phyloP scores from a whole-genome alignment of 108 stramenopile genomes.

The Nitzschia sp. region DNA sequence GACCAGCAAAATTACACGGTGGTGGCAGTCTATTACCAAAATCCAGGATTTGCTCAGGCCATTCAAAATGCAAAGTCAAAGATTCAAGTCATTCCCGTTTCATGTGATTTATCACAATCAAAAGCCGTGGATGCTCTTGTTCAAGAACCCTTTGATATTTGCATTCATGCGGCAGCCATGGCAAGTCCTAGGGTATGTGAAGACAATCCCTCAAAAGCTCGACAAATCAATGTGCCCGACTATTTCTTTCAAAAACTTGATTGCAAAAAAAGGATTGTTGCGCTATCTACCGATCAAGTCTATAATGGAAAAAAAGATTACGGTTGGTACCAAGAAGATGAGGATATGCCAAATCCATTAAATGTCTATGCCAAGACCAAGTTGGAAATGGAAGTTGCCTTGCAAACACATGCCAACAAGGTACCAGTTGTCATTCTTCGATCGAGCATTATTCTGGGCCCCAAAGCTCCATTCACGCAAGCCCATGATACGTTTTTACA shows the following conservation, averaged over 20 bases:
- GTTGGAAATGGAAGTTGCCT: constrained; percentile 55
- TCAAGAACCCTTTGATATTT: constrained; percentile 43
- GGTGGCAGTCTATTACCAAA: background rate
- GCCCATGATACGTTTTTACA: constrained; percentile 77
- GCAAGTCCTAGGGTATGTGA: constrained; percentile 61
- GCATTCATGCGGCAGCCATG: constrained; percentile 74
- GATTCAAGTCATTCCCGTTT: background rate
- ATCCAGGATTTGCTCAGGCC: background rate
- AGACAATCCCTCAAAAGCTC: constrained; percentile 49
- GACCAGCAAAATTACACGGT: background rate
- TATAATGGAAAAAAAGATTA: constrained; percentile 57
- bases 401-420: constrained; percentile 15
- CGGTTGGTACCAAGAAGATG: constrained; percentile 41
- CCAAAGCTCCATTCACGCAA: constrained; percentile 42
- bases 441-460: constrained; percentile 76
- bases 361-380: constrained; percentile 79
- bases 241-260: constrained; percentile 40
- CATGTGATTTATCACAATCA: constrained; percentile 37
- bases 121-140: constrained; percentile 2
- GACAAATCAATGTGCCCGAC: constrained; percentile 54
- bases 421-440: constrained; percentile 44
- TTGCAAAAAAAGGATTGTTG: constrained; percentile 34
- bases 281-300: constrained; percentile 86
- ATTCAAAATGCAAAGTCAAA: constrained; percentile 9
- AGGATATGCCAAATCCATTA: constrained; percentile 40